Evolutionary conservation across 495 filamentous ascomycete genomes (phyloP).

Genomic region (Penicillium dipodomyicola): DNA sequence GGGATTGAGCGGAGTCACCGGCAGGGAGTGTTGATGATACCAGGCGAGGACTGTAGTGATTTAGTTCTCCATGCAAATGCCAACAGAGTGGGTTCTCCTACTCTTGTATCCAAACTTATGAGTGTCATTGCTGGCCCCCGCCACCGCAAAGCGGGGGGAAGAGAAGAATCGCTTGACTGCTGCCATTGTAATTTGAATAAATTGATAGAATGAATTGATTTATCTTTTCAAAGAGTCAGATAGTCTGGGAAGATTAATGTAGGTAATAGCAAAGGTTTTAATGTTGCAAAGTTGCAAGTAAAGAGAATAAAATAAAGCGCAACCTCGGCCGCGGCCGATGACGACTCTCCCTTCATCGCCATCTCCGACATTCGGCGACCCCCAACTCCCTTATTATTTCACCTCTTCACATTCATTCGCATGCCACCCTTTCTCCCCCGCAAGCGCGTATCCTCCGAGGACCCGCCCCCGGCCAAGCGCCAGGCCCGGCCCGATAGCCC

Average conservation of each 20-base stretch:
- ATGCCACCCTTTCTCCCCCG: constrained; percentile 56
- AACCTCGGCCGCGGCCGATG: constrained; percentile 31
- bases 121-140: constrained; percentile 81
- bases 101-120: constrained; percentile 91
- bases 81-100: constrained; percentile 31
- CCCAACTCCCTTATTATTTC: not conserved
- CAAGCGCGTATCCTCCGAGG: constrained; percentile 51
- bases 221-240: too few relatives aligned
- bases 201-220: not conserved
- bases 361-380: constrained; percentile 16
- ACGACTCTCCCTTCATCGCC: constrained; percentile 17
- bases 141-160: constrained; percentile 80
- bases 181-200: constrained; percentile 31
- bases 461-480: constrained; percentile 69
- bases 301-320: constrained; percentile 2
- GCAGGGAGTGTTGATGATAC: constrained; percentile 76
- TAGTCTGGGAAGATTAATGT: too few relatives aligned
- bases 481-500: constrained; percentile 25
- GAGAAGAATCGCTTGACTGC: constrained; percentile 77
- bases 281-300: constrained; percentile 2
- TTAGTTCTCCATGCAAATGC: constrained; percentile 6
- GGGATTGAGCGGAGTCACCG: constrained; percentile 82
- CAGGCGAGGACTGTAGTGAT: constrained; percentile 72
- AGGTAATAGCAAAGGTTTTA: not conserved
- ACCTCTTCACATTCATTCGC: constrained; percentile 14